Evolutionary conservation across 139 green algal genomes (phyloP).

Genomic region (Tetraselmis striata): DNA sequence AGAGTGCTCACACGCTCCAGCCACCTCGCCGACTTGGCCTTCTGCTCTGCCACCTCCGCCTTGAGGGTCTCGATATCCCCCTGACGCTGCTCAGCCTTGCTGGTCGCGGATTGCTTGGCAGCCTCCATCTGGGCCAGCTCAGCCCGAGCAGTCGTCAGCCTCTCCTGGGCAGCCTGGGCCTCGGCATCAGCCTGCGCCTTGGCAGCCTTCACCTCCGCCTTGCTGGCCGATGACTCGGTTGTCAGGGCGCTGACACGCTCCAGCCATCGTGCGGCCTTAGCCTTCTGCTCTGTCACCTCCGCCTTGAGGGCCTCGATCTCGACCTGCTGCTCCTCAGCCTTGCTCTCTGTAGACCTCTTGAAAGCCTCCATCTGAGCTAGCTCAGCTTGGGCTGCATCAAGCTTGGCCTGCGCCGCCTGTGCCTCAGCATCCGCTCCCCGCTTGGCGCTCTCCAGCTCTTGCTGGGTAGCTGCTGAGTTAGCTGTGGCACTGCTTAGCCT

Average conservation of each 20-base stretch:
- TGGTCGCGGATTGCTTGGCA: neutral
- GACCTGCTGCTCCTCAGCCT: neutral
- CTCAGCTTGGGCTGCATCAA: neutral
- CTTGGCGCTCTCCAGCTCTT: too few relatives aligned
- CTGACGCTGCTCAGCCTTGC: neutral
- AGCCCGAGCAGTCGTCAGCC: neutral
- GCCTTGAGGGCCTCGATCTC: neutral
- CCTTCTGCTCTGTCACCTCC: neutral
- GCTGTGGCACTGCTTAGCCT: too few relatives aligned
- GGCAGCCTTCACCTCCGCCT: too few relatives aligned
- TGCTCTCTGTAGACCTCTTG: neutral
- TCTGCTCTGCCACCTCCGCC: neutral
- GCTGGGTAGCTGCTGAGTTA: too few relatives aligned
- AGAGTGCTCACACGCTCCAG: neutral
- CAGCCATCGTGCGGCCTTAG: neutral
- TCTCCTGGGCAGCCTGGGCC: neutral
- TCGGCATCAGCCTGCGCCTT: neutral
- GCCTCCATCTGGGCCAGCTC: neutral
- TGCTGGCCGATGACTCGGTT: too few relatives aligned
- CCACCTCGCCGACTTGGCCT: neutral
- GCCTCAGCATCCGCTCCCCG: too few relatives aligned
- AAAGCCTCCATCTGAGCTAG: neutral
- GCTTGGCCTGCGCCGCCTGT: neutral
- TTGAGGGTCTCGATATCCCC: neutral
- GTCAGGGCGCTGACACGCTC: neutral